These are phyloP conservation scores for Bipolaris gigantea DNA, from an alignment of 2,329 filamentous ascomycete species.

Conservation along the genomic window DNA sequence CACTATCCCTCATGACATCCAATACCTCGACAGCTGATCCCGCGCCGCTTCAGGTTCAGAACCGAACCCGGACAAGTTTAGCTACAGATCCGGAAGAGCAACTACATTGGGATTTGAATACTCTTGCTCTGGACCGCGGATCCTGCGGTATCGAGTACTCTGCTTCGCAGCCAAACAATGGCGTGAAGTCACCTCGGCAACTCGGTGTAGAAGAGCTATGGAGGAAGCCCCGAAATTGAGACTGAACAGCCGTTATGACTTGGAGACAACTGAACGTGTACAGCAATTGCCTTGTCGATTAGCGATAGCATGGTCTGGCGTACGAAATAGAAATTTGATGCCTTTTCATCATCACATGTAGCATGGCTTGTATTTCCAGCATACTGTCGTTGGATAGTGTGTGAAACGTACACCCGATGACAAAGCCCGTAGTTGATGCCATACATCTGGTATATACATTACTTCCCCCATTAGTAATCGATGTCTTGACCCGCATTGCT, in stretches of 20 bases:
- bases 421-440: background rate
- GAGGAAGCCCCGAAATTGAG: slow-evolving; percentile 24
- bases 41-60: slow-evolving; percentile 9
- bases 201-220: slow-evolving; percentile 31
- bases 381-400: background rate
- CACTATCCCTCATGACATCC: slow-evolving; percentile 33
- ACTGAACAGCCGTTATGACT: background rate
- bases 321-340: background rate
- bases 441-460: no score
- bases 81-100: slow-evolving; percentile 41
- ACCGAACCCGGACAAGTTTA: slow-evolving; percentile 28
- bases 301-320: slow-evolving; percentile 17
- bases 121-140: slow-evolving; percentile 36
- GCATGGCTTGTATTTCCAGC: background rate
- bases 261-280: background rate
- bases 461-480: no score
- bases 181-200: slow-evolving; percentile 11
- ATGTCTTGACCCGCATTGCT: no score
- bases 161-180: slow-evolving; percentile 14
- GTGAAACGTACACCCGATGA: background rate
- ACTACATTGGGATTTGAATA: slow-evolving; percentile 41
- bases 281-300: slow-evolving; percentile 3
- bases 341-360: background rate
- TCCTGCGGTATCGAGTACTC: slow-evolving; percentile 40
- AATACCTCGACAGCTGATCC: slow-evolving; percentile 15